Evolutionary conservation across 345 rosid species (phyloP).

Genomic region (Psidium guajava): DNA sequence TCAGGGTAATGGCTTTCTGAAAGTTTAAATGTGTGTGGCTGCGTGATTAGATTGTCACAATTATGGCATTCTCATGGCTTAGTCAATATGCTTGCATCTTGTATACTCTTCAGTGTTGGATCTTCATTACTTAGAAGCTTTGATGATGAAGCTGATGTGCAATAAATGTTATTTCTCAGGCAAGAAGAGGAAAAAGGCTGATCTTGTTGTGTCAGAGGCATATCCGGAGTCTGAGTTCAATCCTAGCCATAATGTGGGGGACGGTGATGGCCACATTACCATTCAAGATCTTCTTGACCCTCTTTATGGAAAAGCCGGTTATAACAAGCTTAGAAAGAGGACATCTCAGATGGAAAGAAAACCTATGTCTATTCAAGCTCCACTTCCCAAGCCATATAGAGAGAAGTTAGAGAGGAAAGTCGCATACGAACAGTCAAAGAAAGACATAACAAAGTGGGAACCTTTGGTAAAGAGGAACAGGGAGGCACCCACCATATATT

Average conservation of each 20-base stretch:
- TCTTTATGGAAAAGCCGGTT: constrained; percentile 55
- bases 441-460: constrained; percentile 66
- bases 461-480: constrained; percentile 73
- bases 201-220: constrained; percentile 43
- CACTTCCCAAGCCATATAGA: constrained; percentile 57
- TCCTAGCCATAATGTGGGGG: constrained; percentile 73
- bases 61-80: neutral
- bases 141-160: neutral
- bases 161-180: constrained; percentile 21
- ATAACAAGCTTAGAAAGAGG: constrained; percentile 44
- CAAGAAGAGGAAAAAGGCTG: constrained; percentile 38
- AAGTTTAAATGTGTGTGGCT: neutral
- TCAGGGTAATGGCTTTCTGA: constrained; percentile 34
- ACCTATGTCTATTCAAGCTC: constrained; percentile 55
- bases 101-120: neutral
- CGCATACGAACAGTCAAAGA: constrained; percentile 45
- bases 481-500: constrained; percentile 71
- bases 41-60: neutral
- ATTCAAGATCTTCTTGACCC: constrained; percentile 59
- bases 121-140: neutral
- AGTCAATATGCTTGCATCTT: neutral
- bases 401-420: constrained; percentile 71
- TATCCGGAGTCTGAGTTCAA: constrained; percentile 90
- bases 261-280: constrained; percentile 48
- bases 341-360: constrained; percentile 33